A percentile compares a stretch with the other conserved stretches of the same genome.
These are phyloP conservation scores for Populus euphratica DNA, from an alignment of 345 rosid species.

Conservation along the genomic window DNA sequence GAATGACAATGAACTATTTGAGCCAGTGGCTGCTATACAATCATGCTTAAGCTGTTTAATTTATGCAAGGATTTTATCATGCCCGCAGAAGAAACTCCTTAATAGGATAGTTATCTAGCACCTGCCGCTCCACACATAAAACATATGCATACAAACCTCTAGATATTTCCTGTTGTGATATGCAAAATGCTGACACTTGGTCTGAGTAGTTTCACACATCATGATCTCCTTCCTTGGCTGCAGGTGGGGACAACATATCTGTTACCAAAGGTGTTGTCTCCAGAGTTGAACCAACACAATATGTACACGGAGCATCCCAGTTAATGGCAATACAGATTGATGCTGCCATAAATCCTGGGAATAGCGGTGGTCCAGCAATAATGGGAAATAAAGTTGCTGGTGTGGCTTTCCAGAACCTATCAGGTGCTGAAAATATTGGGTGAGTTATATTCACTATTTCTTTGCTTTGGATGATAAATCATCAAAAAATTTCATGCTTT, in stretches of 20 bases:
- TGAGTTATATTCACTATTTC: conserved; percentile 27
- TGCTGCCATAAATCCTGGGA: conserved; percentile 92
- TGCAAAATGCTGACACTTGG: background rate
- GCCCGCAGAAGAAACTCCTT: background rate
- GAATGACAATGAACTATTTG: no score
- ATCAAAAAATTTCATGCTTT: background rate
- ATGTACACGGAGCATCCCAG: conserved; percentile 80
- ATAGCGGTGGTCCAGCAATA: conserved; percentile 89
- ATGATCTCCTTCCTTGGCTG: conserved; percentile 13
- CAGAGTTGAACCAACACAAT: conserved; percentile 86
- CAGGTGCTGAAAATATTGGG: conserved; percentile 94
- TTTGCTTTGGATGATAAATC: background rate
- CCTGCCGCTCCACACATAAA: no score
- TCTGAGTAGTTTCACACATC: background rate
- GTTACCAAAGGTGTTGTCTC: conserved; percentile 95
- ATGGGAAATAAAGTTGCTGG: conserved; percentile 87
- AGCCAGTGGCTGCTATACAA: no score
- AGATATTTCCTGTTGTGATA: background rate
- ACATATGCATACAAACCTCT: no score
- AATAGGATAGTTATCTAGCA: no score
- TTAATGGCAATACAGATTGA: conserved; percentile 93
- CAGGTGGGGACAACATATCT: conserved; percentile 93
- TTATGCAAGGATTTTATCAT: no score
- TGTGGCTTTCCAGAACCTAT: conserved; percentile 87
- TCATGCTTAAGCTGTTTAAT: no score